These are phyloP conservation scores for Pseudonectria foliicola DNA, from an alignment of 2,329 filamentous ascomycete genomes.

Conservation along the genomic window DNA sequence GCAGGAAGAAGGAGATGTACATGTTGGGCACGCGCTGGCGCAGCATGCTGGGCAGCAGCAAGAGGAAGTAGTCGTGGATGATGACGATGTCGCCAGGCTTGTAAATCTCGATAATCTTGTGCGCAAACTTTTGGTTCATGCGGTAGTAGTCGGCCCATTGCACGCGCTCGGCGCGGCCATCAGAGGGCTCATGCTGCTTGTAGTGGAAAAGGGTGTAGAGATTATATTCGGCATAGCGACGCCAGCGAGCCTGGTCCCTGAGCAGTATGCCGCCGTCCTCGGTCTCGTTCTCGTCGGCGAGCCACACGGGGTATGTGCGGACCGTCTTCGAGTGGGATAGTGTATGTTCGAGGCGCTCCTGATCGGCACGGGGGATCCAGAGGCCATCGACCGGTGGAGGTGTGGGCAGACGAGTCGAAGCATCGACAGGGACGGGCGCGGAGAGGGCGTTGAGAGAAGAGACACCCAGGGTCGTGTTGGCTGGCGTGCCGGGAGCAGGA, in stretches of 20 bases:
- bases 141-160: conserved; percentile 91
- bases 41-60: conserved; percentile 81
- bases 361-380: conserved; percentile 62
- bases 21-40: conserved; percentile 80
- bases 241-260: conserved; percentile 80
- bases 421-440: conserved; percentile 70
- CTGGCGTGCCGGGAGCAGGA: conserved; percentile 42
- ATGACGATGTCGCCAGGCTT: conserved; percentile 88
- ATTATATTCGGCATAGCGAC: conserved; percentile 83
- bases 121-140: conserved; percentile 88
- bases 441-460: conserved; percentile 65
- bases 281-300: conserved; percentile 68
- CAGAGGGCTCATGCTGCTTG: conserved; percentile 84
- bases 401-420: conserved; percentile 45
- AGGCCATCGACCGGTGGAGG: conserved; percentile 60
- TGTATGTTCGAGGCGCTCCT: conserved; percentile 65
- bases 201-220: conserved; percentile 93
- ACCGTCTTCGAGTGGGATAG: conserved; percentile 67
- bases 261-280: conserved; percentile 61
- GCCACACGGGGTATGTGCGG: conserved; percentile 81
- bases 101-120: conserved; percentile 81
- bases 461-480: conserved; percentile 38
- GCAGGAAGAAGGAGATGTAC: conserved; percentile 91
- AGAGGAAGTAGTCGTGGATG: conserved; percentile 90
- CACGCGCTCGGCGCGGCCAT: conserved; percentile 72